Evolutionary conservation across 495 filamentous ascomycete species (phyloP).

Genomic region (Penicillium cosmopolitanum): DNA sequence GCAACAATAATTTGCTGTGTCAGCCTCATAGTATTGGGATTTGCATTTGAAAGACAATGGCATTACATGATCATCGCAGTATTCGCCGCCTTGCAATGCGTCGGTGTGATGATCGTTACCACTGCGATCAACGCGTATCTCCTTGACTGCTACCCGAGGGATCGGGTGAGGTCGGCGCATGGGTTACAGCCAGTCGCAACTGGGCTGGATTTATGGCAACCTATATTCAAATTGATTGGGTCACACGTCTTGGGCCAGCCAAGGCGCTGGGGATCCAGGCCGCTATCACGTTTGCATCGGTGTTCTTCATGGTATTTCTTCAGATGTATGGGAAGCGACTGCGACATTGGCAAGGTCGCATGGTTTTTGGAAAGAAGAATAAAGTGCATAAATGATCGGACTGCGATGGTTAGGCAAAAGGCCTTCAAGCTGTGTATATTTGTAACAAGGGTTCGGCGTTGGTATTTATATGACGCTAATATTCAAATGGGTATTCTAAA

Average conservation of each 20-base stretch:
- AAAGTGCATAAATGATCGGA: not conserved
- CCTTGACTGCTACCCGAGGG: constrained; percentile 18
- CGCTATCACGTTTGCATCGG: constrained; percentile 16
- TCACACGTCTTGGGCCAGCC: constrained; percentile 9
- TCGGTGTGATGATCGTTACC: constrained; percentile 17
- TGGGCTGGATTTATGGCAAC: constrained; percentile 18
- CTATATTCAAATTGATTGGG: constrained; percentile 16
- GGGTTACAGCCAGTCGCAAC: constrained; percentile 17
- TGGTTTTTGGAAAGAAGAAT: constrained; percentile 13
- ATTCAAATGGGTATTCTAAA: not conserved
- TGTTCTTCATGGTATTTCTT: constrained; percentile 16
- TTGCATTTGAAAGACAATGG: constrained; percentile 13
- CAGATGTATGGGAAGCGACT: constrained; percentile 22
- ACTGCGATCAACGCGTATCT: constrained; percentile 17
- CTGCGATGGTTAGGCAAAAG: not conserved
- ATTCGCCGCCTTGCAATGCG: constrained; percentile 8
- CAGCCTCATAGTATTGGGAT: constrained; percentile 8
- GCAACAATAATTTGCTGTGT: constrained; percentile 8
- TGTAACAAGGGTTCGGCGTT: not conserved
- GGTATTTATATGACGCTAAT: not conserved
- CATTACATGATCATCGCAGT: constrained; percentile 19
- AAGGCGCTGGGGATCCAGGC: constrained; percentile 19
- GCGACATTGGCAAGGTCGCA: constrained; percentile 16
- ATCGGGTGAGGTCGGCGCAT: constrained; percentile 18
- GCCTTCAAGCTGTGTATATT: not conserved